A percentile compares a stretch with the other conserved stretches of the same genome.
Conservation (phyloP, 23 red algal genomes). For the Pyropia yezoensis region DNA sequence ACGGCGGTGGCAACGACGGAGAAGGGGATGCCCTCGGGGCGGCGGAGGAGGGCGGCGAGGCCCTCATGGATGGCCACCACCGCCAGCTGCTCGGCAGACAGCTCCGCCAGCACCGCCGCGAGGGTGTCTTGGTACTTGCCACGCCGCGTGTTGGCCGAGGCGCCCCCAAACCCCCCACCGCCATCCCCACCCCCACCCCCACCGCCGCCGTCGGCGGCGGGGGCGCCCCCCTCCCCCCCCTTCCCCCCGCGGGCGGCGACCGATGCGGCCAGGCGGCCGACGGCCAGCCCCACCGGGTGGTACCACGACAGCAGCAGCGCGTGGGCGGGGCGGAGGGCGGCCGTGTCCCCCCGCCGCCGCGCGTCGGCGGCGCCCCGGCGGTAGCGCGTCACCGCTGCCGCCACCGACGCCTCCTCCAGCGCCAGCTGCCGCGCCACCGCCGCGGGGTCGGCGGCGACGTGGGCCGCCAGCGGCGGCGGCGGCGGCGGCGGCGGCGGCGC, state of each 20-base stretch:
- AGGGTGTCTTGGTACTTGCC: constrained; percentile 5
- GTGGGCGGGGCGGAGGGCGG: constrained; percentile 23
- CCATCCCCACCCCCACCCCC: not conserved
- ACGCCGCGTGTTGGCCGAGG: not conserved
- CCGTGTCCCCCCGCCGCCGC: constrained; percentile 59
- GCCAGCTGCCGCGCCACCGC: constrained; percentile 35
- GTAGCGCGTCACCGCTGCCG: constrained; percentile 48
- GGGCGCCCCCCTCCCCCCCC: not conserved
- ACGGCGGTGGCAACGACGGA: constrained; percentile 25
- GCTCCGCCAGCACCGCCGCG: not conserved
- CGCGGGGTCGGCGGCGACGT: constrained; percentile 8
- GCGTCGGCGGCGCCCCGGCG: constrained; percentile 25
- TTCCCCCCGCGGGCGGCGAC: not conserved
- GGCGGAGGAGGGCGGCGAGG: constrained; percentile 27
- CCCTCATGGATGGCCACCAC: constrained; percentile 62
- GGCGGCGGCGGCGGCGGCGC: too few relatives aligned
- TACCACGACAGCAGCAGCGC: constrained; percentile 62
- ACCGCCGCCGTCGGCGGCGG: not conserved
- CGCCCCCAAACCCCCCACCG: not conserved
- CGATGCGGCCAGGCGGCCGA: not conserved
- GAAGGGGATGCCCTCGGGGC: constrained; percentile 35
- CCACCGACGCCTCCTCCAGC: constrained; percentile 48
- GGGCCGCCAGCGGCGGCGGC: not conserved
- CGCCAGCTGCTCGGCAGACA: constrained; percentile 32
- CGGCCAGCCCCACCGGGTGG: constrained; percentile 37